Percentiles rank a stretch among this genome's conserved stretches.
Conservation (phyloP, 306 rosid species). For the Vachellia collinsii region DNA sequence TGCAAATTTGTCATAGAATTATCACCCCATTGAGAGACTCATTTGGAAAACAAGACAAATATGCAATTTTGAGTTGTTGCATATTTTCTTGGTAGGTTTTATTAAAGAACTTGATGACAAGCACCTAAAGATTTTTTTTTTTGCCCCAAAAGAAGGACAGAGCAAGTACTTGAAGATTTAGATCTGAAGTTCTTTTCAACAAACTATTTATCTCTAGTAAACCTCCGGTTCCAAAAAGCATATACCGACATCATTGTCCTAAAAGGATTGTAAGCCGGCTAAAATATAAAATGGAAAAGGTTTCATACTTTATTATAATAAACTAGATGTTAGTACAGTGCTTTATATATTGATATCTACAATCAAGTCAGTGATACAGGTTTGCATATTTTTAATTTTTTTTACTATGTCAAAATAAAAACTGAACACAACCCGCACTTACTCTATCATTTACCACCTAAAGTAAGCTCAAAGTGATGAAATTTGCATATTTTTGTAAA, state of each 20-base stretch:
- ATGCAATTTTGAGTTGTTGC: background rate
- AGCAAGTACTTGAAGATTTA: background rate
- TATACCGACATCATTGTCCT: background rate
- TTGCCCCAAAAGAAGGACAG: background rate
- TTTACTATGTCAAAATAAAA: background rate
- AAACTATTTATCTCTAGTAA: no score
- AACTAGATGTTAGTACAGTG: background rate
- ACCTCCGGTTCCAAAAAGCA: no score
- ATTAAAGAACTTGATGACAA: background rate
- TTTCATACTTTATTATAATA: background rate
- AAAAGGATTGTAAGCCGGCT: background rate
- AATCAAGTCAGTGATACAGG: constrained; percentile 5
- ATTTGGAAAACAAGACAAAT: background rate
- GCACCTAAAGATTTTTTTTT: background rate
- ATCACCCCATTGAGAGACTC: background rate
- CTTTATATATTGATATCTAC: background rate
- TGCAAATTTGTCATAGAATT: background rate
- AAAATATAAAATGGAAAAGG: background rate
- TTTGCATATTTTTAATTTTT: background rate
- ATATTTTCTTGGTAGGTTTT: background rate
- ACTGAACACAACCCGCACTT: background rate
- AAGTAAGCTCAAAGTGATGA: background rate
- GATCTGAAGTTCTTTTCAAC: background rate
- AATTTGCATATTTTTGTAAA: constrained; percentile 5
- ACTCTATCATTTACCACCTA: background rate